Evolutionary conservation across 768 basidiomycete genomes (phyloP).

Genomic region (Crassisporium funariophilum): DNA sequence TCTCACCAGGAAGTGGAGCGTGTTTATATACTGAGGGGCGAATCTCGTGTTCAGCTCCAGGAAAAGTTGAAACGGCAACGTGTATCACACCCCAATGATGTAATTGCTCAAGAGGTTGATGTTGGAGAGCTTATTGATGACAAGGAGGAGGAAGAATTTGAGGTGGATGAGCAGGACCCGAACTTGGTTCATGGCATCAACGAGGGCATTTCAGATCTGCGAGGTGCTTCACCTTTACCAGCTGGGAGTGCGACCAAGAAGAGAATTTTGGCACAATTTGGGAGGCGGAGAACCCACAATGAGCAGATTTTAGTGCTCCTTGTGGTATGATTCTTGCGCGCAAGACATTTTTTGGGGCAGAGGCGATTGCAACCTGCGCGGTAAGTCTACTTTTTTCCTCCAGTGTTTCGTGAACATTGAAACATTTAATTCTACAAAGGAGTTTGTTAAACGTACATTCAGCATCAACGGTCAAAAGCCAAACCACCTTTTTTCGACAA

Average conservation of each 20-base stretch:
- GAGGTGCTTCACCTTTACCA: not conserved
- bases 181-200: not conserved
- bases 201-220: not conserved
- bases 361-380: not conserved
- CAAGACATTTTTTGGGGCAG: not conserved
- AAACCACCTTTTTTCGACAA: not conserved
- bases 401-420: not conserved
- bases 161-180: not conserved
- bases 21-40: not conserved
- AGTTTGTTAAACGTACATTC: not conserved
- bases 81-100: constrained; percentile 2
- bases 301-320: constrained; percentile 1
- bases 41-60: not conserved
- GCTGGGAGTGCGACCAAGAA: not conserved
- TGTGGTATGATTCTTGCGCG: not conserved
- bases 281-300: not conserved
- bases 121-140: constrained; percentile 1
- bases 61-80: not conserved
- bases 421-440: not conserved
- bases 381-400: not conserved
- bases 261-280: not conserved
- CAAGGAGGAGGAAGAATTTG: constrained; percentile 4
- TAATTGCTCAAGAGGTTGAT: not conserved
- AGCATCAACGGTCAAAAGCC: not conserved
- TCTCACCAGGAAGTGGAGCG: not conserved